Conservation (phyloP, 345 rosid genomes). For the Brassica juncea region DNA sequence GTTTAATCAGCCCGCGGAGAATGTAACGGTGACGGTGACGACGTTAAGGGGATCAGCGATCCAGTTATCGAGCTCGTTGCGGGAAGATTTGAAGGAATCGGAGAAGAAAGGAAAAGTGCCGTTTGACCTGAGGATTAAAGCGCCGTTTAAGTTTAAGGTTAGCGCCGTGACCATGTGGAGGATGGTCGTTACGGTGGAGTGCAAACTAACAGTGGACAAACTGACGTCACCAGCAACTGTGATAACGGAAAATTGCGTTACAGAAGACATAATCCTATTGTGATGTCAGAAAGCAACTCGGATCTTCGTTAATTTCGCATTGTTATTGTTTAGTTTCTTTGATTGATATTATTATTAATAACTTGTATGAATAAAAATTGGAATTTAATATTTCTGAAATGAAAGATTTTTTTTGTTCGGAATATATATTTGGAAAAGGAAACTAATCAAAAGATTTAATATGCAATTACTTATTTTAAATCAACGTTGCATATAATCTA, state of each 20-base stretch:
- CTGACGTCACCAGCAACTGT: conserved; percentile 58
- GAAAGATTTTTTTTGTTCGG: not conserved
- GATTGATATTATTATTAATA: not conserved
- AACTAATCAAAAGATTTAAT: not conserved
- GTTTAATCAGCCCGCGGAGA: conserved; percentile 56
- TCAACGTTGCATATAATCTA: not conserved
- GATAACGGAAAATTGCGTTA: conserved; percentile 50
- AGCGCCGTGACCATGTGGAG: conserved; percentile 69
- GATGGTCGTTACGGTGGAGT: conserved; percentile 58
- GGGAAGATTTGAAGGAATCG: conserved; percentile 28
- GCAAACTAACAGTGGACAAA: conserved; percentile 67
- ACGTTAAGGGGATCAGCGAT: conserved; percentile 48
- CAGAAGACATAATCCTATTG: conserved; percentile 48
- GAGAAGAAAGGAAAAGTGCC: conserved; percentile 53
- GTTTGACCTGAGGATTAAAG: conserved; percentile 50
- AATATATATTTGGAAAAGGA: not conserved
- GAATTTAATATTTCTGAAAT: not conserved
- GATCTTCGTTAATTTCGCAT: not conserved
- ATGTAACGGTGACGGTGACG: conserved; percentile 51
- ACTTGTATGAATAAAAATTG: not conserved
- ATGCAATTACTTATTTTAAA: not conserved
- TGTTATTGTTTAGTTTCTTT: not conserved
- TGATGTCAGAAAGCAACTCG: conserved; percentile 9
- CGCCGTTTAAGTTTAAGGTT: conserved; percentile 64
- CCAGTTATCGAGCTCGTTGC: conserved; percentile 41